Evolutionary conservation across 225 moss, liverwort and hornwort genomes (phyloP).

Genomic region (Sphagnum tenellum): DNA sequence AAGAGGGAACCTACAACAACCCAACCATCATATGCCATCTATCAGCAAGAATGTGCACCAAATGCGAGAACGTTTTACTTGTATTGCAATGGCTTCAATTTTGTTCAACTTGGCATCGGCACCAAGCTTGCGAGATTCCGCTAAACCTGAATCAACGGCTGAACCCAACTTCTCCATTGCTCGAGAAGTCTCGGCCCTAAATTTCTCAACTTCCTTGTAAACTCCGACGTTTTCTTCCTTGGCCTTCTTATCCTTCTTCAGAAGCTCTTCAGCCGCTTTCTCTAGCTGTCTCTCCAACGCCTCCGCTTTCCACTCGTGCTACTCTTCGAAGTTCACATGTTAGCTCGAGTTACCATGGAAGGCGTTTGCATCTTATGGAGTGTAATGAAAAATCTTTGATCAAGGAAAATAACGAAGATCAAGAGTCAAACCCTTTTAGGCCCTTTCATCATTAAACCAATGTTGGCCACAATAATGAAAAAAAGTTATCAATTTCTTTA

Average conservation of each 20-base stretch:
- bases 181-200: constrained; percentile 46
- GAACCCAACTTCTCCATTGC: constrained; percentile 58
- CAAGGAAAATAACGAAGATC: no score
- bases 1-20: background rate
- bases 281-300: constrained; percentile 78
- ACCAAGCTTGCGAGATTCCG: constrained; percentile 48
- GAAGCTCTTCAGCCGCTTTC: constrained; percentile 65
- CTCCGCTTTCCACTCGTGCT: constrained; percentile 82
- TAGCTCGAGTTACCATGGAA: no score
- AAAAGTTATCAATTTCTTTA: no score
- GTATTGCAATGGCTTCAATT: constrained; percentile 55
- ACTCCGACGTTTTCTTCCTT: constrained; percentile 74
- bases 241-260: constrained; percentile 69
- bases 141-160: constrained; percentile 72
- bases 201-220: constrained; percentile 57
- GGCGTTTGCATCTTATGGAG: no score
- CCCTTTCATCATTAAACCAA: no score
- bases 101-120: constrained; percentile 65
- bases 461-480: no score
- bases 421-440: no score
- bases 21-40: no score
- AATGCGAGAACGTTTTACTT: constrained; percentile 49
- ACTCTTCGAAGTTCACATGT: constrained; percentile 92
- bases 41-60: constrained; percentile 20
- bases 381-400: no score